Evolutionary conservation across 129 eudicot species (phyloP).

Genomic region (Glebionis coronaria): DNA sequence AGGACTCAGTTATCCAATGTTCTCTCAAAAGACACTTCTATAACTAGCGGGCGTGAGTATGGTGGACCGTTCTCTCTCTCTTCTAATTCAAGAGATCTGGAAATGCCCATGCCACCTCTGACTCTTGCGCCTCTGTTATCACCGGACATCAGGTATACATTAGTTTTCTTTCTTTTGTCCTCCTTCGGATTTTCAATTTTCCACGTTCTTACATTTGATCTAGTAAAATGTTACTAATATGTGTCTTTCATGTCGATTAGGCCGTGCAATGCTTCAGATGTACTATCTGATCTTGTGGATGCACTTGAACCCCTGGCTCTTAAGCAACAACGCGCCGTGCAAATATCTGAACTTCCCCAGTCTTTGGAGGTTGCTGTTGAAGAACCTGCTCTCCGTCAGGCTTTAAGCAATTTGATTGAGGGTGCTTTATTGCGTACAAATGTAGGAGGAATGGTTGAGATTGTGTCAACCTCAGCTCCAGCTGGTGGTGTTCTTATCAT

Average conservation of each 20-base stretch:
- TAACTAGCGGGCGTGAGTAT: conserved; percentile 31
- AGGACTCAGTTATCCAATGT: conserved; percentile 36
- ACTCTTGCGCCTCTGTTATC: conserved; percentile 73
- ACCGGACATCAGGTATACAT: conserved; percentile 55
- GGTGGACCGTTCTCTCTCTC: conserved; percentile 38
- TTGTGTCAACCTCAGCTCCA: conserved; percentile 68
- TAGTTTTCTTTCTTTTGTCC: too few species aligned
- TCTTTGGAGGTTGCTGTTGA: conserved; percentile 72
- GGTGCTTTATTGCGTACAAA: conserved; percentile 84
- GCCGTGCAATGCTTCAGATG: conserved; percentile 72
- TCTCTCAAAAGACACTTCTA: conserved; percentile 34
- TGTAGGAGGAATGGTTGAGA: conserved; percentile 81
- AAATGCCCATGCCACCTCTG: conserved; percentile 93
- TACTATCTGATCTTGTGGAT: conserved; percentile 72
- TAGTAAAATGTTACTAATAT: neutral
- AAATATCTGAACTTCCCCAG: conserved; percentile 46
- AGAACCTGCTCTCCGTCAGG: conserved; percentile 92
- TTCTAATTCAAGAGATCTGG: conserved; percentile 54
- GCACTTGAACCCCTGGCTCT: conserved; percentile 79
- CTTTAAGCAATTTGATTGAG: conserved; percentile 90
- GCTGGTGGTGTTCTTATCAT: conserved; percentile 88
- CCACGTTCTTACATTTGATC: neutral
- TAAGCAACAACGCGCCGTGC: conserved; percentile 59
- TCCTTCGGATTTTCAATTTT: neutral
- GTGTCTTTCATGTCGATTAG: conserved; percentile 32